Percentiles rank a stretch among this genome's conserved stretches.
Conservation (phyloP, 768 basidiomycete species). For the Auriscalpium orientale region DNA sequence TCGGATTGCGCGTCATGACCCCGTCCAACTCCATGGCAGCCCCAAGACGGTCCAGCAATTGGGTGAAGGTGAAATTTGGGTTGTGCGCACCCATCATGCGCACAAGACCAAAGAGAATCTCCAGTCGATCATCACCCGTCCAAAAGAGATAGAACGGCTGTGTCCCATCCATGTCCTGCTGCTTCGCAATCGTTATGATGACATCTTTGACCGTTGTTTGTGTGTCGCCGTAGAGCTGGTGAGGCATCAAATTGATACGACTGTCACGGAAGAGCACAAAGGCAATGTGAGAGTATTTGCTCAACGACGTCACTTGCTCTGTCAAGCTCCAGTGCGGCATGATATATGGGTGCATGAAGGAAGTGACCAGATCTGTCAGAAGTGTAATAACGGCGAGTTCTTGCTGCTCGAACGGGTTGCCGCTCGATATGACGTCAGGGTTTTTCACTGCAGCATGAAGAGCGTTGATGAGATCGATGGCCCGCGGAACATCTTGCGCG, state of each 20-base stretch:
- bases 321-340: conserved; percentile 1
- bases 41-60: conserved; percentile 12
- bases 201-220: conserved; percentile 15
- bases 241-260: conserved; percentile 7
- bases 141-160: conserved; percentile 7
- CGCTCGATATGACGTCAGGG: neutral
- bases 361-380: neutral
- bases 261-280: conserved; percentile 6
- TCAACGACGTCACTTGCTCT: conserved; percentile 7
- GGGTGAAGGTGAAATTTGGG: conserved; percentile 9
- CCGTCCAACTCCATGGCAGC: neutral
- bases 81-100: conserved; percentile 9
- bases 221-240: conserved; percentile 13
- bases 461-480: neutral
- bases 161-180: conserved; percentile 4
- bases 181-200: conserved; percentile 17
- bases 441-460: neutral
- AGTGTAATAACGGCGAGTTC: neutral
- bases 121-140: conserved; percentile 11
- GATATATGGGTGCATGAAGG: neutral
- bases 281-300: conserved; percentile 10
- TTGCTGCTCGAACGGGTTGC: neutral
- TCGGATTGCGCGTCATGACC: neutral
- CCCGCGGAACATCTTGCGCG: neutral
- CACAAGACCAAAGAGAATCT: conserved; percentile 8